These are phyloP conservation scores for Forsythia viridissima DNA, from an alignment of 257 asterid genomes.

Conservation along the genomic window DNA sequence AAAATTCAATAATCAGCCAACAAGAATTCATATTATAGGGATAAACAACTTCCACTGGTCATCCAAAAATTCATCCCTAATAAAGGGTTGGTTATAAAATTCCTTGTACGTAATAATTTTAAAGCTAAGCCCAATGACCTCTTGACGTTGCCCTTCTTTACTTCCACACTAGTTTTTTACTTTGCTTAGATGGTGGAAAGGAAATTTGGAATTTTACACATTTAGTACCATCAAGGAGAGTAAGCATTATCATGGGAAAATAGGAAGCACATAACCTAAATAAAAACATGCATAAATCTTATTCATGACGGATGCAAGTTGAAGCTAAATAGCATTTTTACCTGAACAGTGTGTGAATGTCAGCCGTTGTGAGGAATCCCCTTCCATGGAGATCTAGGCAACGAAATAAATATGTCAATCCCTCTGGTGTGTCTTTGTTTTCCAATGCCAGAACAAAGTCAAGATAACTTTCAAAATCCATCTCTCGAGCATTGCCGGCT, in stretches of 20 bases:
- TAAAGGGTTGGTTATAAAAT: not conserved
- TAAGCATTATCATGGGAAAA: constrained; percentile 2
- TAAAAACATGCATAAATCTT: not conserved
- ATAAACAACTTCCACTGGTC: not conserved
- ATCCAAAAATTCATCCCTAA: not conserved
- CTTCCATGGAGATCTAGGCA: constrained; percentile 94
- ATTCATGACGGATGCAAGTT: not conserved
- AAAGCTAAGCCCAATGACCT: constrained; percentile 3
- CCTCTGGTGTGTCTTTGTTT: constrained; percentile 96
- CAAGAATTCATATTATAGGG: not conserved
- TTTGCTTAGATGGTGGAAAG: constrained; percentile 5
- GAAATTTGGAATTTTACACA: not conserved
- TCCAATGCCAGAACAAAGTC: constrained; percentile 94
- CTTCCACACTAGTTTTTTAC: constrained; percentile 38
- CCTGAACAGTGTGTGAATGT: constrained; percentile 94
- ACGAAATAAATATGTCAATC: constrained; percentile 82
- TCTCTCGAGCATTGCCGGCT: constrained; percentile 87
- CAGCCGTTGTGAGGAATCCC: constrained; percentile 93
- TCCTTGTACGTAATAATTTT: not conserved
- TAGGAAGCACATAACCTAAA: not conserved
- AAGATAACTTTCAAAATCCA: constrained; percentile 95
- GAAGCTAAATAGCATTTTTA: constrained; percentile 22
- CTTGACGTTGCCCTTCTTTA: constrained; percentile 52
- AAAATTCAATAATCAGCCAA: not conserved
- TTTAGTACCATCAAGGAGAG: not conserved